Evolutionary conservation across 129 eudicot species (phyloP), one percentile per base, ranked within the genome.

Genomic region (Tagetes patula): DNA sequence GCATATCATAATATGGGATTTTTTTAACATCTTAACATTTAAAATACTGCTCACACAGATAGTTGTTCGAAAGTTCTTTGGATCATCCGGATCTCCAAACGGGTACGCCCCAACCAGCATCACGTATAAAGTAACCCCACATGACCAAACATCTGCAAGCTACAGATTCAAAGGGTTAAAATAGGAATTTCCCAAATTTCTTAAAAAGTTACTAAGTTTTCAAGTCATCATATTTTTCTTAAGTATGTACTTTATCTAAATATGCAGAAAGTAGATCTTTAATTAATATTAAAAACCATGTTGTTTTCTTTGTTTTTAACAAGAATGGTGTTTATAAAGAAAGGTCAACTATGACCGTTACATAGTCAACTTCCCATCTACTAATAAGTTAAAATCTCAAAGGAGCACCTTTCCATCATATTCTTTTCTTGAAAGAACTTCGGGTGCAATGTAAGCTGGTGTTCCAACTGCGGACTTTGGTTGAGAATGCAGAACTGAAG

Each of bases 141-240:
- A 89, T 40, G 96, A 89, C 96, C 96, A 89, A 75, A 89, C 89
- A 84, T 89, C 96, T 80, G 96, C 88, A 80, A 89, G 81, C 91
- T 89, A 75, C 74, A 71, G 46, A 68, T 42, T 49, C 50, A 31
- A 69, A 48, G 52, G 71, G 73, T 72, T 75, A 59, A 45, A 42
- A 48, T 73, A 53, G 37, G 36, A 40, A 43, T 31, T 56, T 56
- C n/a, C 52, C 5, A 10, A 38, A 37, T 46, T 40, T 39, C 2
- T n/a, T 10, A 13, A 27, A 75, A 8, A 45, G 55, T 64, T 27
- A 2, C 20, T 20, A 49, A 49, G 42, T 64, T 64, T 61, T 47
- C 40, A 37, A 52, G 64, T 39, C 63, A 11, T 74, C 14, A 56
- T 40, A 39, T 2, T 4, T 46, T 38, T 49, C 27, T 20, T 20